Base-by-base conservation (phyloP, 2,329 filamentous ascomycete species). In the Hypoxylon sp. region DNA sequence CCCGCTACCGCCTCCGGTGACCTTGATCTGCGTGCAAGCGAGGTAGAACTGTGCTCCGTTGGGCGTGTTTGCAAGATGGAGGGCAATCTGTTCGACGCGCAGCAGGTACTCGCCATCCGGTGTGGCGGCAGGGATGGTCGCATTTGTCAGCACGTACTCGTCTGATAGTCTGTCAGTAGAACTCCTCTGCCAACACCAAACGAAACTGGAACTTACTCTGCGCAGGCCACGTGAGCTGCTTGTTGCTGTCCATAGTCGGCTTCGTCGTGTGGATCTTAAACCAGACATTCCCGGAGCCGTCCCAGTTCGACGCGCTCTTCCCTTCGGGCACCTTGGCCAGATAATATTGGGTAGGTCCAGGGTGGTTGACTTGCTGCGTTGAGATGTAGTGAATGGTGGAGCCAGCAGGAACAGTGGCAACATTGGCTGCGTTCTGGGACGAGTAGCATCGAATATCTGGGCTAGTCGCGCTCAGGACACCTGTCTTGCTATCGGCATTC, bases 241-340 rank as follows among this genome's bases (percentile, higher is more conserved):
- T 78, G 50, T 75, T 75, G 47, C 69, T 66, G 57, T 75, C 75
- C 57, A 77, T 73, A 7, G 67, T 67, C n/a, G 78, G 75, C 61
- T 71, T 63, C 50, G 70, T 68, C 0, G 73, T 73, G 46, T 63
- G 62, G 34, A 71, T 63, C 63, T 70, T 70, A 63, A 71, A 73
- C 71, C 71, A 73, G 2, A 71, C 69, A 11, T 62, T 64, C 2
- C 72, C 72, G 1, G 66, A 64, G 6, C 71, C 71, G 43, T 73
- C 71, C 63, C 67, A 73, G 9, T 61, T 68, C 3, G 63, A 63
- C 19, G 67, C 70, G 9, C 64, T 64, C 15, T 61, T 40, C 1
- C 69, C 71, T 15, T 45, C 54, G 2, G 71, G 71, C 0, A 72
- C 71, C 44, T 69, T 69, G 55, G 71, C 70, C 17, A 73, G 63